Base-by-base conservation (phyloP, 164 flowering plant genomes). In the Sextonia rubra region DNA sequence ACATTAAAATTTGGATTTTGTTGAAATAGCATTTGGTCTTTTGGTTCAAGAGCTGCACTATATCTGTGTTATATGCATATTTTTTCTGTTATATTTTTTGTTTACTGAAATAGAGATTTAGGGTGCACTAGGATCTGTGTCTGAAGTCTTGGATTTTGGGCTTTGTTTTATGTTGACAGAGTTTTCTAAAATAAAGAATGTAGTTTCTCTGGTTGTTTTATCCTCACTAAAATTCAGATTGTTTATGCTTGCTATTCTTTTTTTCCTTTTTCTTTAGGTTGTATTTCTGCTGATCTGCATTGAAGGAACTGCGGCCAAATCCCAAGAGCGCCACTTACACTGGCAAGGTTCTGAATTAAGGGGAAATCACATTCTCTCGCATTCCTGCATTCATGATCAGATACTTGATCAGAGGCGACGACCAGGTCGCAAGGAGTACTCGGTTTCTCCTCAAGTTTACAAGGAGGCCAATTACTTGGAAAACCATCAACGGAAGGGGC, bases 381-480 rank as follows among this genome's bases (percentile, higher is more conserved):
- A 96, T 85, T 91, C 99, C 70, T 96, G 99, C 76, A 96, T 96
- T 63, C 99, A 96, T 82, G 99, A 92, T 77, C 97, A 92, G 76
- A 87, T 96, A 75, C 84, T 96, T 72, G 91, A 91, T 83, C 92
- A 92, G 77, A 89, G 97, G 75, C 86, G 83, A 72, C 86, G 90
- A 69, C 97, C 97, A 63, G 98, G 98, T 73, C 90, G 79, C 29
- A 82, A 89, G 77, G 97, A 86, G 68, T 92, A 89, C 76, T 89
- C 99, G 2, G 92, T 96, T 29, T 90, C 93, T 29, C 93, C 97
- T 18, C 99, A 96, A 81, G 82, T 93, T 47, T 96, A 96, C 74
- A 77, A 79, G 73, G 83, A 80, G 70, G 72, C 88, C 71, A 82
- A 73, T 77, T 47, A n/a, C 12, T 74, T 82, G 12, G 81, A 74